Percentiles rank a stretch among this genome's conserved stretches.
phyloP scores from a whole-genome alignment of 2,329 filamentous ascomycete genomes.

The Colletotrichum sp. region DNA sequence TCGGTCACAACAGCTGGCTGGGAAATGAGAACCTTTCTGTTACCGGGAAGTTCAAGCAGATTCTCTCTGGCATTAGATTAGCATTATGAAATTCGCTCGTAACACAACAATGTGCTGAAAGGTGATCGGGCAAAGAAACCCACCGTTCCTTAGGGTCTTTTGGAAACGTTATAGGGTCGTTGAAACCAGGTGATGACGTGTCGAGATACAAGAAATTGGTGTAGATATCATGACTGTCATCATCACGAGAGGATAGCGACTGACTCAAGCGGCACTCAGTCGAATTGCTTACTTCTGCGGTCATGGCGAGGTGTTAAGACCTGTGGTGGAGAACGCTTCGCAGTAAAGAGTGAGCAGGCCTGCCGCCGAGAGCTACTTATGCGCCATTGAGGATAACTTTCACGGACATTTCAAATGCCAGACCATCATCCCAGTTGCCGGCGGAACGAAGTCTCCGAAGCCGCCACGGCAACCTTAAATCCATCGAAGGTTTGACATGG shows the following conservation, averaged over 20 bases:
- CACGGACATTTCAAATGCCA: neutral
- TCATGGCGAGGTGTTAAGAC: neutral
- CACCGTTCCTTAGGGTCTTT: neutral
- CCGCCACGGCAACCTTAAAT: neutral
- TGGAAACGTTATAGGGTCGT: neutral
- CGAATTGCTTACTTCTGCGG: neutral
- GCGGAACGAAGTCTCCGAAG: neutral
- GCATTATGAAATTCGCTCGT: neutral
- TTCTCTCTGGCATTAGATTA: neutral
- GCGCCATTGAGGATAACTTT: neutral
- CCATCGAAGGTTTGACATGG: neutral
- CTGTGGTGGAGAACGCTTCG: neutral
- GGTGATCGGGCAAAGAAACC: neutral
- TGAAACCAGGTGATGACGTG: neutral
- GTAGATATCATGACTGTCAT: neutral
- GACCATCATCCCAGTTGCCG: neutral
- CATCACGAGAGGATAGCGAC: neutral
- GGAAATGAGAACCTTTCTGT: neutral
- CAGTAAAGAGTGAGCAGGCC: neutral
- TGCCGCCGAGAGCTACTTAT: neutral
- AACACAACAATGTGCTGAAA: neutral
- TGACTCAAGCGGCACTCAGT: neutral
- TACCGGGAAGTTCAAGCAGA: neutral
- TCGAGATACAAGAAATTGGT: neutral
- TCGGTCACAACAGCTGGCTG: conserved; percentile 46